These are phyloP conservation scores for Adansonia rubrostipa DNA, from an alignment of 441 rosid genomes.

Conservation along the genomic window DNA sequence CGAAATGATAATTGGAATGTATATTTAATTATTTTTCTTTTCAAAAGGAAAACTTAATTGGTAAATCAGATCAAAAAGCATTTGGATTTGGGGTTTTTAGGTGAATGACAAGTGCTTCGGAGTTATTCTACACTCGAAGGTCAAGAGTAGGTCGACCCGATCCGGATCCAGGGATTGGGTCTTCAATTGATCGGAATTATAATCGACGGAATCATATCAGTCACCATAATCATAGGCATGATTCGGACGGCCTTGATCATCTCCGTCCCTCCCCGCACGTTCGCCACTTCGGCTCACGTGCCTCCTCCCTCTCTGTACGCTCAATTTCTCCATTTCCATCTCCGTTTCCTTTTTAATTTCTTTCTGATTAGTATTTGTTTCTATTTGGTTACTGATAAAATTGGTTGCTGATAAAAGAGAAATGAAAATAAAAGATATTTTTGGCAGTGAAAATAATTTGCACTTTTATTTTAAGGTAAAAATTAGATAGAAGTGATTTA, in stretches of 20 bases:
- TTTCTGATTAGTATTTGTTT: not conserved
- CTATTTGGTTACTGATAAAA: not conserved
- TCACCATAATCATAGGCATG: conserved; percentile 50
- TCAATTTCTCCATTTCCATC: not conserved
- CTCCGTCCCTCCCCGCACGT: conserved; percentile 50
- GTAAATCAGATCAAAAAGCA: not conserved
- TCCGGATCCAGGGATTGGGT: conserved; percentile 44
- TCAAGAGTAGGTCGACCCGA: conserved; percentile 64
- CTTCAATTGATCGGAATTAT: conserved; percentile 48
- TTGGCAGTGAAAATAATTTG: not conserved
- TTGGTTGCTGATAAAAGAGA: not conserved
- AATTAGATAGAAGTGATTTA: not conserved
- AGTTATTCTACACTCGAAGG: conserved; percentile 78
- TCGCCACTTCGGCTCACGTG: conserved; percentile 42
- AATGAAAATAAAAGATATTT: not conserved
- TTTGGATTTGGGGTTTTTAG: not conserved
- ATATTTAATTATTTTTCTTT: not conserved
- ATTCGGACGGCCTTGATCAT: conserved; percentile 58
- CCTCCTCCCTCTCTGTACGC: conserved; percentile 40
- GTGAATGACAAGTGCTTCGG: conserved; percentile 93
- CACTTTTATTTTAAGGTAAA: not conserved
- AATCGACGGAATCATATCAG: conserved; percentile 45
- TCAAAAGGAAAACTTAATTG: not conserved
- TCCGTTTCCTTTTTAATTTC: not conserved
- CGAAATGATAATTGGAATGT: not conserved